Percentiles rank a stretch among this genome's conserved stretches.
These are phyloP conservation scores for Cairneyella variabilis DNA, from an alignment of 495 filamentous ascomycete genomes.

Conservation along the genomic window DNA sequence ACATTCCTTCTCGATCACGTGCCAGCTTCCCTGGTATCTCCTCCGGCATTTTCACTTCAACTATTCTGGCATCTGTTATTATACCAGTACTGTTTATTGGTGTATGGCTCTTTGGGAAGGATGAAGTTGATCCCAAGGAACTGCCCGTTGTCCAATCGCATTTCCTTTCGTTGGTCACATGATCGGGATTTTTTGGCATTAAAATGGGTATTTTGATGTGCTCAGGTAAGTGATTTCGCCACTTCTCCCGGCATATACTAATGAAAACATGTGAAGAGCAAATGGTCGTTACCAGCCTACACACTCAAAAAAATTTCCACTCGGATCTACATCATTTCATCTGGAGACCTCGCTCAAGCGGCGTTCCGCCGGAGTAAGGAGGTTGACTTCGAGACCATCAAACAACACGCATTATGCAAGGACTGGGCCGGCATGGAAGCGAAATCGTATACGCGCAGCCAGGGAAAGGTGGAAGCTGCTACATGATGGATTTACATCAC, in stretches of 20 bases:
- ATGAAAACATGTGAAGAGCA: background rate
- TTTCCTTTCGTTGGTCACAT: conserved; percentile 8
- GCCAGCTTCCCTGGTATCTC: too few species aligned
- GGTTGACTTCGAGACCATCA: conserved; percentile 4
- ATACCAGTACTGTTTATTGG: background rate
- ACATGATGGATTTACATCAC: conserved; percentile 1
- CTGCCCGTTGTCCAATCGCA: background rate
- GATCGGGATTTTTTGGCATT: conserved; percentile 3
- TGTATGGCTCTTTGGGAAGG: background rate
- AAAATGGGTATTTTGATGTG: conserved; percentile 4
- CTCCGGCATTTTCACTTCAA: too few species aligned
- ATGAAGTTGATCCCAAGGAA: background rate
- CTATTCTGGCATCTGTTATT: too few species aligned
- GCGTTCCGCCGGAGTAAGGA: conserved; percentile 1
- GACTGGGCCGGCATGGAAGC: background rate
- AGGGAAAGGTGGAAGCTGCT: background rate
- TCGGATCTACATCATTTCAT: conserved; percentile 8
- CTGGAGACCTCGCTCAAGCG: background rate
- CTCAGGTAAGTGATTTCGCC: background rate
- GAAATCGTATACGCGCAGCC: conserved; percentile 1
- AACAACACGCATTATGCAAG: background rate
- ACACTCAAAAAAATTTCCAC: conserved; percentile 1
- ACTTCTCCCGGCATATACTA: background rate
- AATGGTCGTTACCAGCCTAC: background rate
- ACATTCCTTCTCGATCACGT: too few species aligned